Base-by-base conservation (phyloP, 768 basidiomycete genomes). In the Sporobolomyces phaffii region DNA sequence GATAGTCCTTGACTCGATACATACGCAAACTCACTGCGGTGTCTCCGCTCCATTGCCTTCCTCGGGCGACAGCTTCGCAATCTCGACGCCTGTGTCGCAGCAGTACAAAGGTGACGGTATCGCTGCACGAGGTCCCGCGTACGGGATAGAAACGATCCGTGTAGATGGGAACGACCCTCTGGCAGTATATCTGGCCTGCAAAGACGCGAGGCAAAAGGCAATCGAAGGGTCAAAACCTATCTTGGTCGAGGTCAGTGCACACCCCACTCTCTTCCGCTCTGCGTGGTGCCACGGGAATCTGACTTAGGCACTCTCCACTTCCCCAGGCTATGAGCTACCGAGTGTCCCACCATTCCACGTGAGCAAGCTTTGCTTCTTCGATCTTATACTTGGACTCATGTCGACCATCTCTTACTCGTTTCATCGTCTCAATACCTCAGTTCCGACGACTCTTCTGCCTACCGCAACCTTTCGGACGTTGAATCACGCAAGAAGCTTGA, bases 371-470 rank as follows among this genome's bases (percentile, higher is more conserved):
- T n/a, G 5, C 31, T n/a, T n/a, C n/a, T n/a, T n/a, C n/a, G n/a
- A n/a, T n/a, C n/a, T n/a, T n/a, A n/a, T n/a, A n/a, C n/a, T n/a
- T n/a, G n/a, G n/a, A n/a, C n/a, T n/a, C n/a, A n/a, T n/a, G n/a
- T n/a, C n/a, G n/a, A n/a, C n/a, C n/a, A n/a, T n/a, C n/a, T n/a
- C 44, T 24, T 20, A 22, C 10, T 20, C 48, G 5, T n/a, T 49
- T 29, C 11, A 49, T 2, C 50, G 20, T 20, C 24, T 43, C 28
- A 2, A n/a, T 90, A 91, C 75, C 89, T 87, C 24, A 92, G 90
- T 0, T 94, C 92, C 14, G 93, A 97, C 74, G 92, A 97, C 77
- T 93, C 91, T 7, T 93, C 89, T 74, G 92, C 91, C 26, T 97
- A 97, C 77, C 85, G 92, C 44, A 83, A 89, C 1, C 84, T 89